Conservation (phyloP, 176 grass and related monocot species). For the Paspalum vaginatum region DNA sequence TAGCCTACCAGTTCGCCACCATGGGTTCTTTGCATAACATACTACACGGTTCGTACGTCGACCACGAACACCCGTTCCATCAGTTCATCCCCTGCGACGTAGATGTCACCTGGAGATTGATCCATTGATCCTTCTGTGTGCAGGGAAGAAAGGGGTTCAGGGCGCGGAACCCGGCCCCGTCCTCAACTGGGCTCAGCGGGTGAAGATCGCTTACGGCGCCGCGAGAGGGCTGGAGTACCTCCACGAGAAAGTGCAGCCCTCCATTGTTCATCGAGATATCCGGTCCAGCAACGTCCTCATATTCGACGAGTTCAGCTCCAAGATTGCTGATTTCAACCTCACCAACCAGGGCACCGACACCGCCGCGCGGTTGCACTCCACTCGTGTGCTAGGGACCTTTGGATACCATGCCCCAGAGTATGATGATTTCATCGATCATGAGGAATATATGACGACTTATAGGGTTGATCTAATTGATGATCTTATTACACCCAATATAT, state of each 20-base stretch:
- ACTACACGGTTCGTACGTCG: slow-evolving; percentile 57
- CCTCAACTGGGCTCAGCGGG: slow-evolving; percentile 71
- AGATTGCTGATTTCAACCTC: slow-evolving; percentile 78
- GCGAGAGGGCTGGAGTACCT: slow-evolving; percentile 87
- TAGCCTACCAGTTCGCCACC: slow-evolving; percentile 65
- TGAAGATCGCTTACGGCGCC: slow-evolving; percentile 76
- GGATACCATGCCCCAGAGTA: slow-evolving; percentile 92
- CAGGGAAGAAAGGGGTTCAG: slow-evolving; percentile 84
- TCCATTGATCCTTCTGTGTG: neutral
- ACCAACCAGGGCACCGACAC: slow-evolving; percentile 82
- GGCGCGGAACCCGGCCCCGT: slow-evolving; percentile 71
- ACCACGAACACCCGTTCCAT: too few relatives aligned
- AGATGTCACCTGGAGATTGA: neutral
- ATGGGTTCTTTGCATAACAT: slow-evolving; percentile 84
- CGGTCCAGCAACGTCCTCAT: slow-evolving; percentile 84
- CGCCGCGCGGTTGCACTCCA: slow-evolving; percentile 72
- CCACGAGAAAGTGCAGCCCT: slow-evolving; percentile 80
- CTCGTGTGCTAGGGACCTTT: slow-evolving; percentile 79
- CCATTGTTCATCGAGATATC: slow-evolving; percentile 83
- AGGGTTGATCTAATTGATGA: neutral
- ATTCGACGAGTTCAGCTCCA: slow-evolving; percentile 70
- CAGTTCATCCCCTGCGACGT: too few relatives aligned
- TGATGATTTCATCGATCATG: neutral
- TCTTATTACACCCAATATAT: neutral
- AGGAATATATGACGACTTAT: too few relatives aligned